phyloP scores from a whole-genome alignment of 768 basidiomycete genomes.

The Lactifluus volemus region DNA sequence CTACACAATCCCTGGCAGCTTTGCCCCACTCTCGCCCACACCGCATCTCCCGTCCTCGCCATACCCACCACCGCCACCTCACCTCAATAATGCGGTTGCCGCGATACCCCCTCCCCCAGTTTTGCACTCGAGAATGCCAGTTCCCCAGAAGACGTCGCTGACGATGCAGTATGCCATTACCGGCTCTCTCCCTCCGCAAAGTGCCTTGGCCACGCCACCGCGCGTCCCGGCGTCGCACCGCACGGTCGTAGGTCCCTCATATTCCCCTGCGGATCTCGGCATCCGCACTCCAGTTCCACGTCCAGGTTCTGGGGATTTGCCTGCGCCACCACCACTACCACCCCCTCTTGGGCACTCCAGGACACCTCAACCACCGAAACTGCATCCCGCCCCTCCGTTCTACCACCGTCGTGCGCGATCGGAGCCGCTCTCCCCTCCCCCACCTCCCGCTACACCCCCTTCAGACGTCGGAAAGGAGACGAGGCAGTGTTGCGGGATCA shows the following conservation, averaged over 20 bases:
- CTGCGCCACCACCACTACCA: background rate
- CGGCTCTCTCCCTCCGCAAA: background rate
- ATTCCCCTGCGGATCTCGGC: background rate
- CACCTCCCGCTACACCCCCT: slow-evolving; percentile 20
- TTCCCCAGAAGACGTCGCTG: slow-evolving; percentile 28
- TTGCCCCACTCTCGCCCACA: background rate
- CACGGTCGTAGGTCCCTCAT: background rate
- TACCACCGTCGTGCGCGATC: slow-evolving; percentile 11
- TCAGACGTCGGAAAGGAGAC: slow-evolving; percentile 7
- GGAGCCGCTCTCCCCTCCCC: slow-evolving; percentile 13
- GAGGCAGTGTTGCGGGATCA: slow-evolving; percentile 49
- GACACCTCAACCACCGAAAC: slow-evolving; percentile 12
- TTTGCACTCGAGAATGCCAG: slow-evolving; percentile 28
- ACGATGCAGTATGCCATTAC: slow-evolving; percentile 32
- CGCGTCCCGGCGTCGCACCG: slow-evolving; percentile 10
- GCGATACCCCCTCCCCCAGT: slow-evolving; percentile 24
- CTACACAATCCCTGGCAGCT: background rate
- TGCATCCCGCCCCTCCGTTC: background rate
- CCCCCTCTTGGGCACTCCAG: background rate
- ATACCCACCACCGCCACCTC: background rate
- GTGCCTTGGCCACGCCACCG: background rate
- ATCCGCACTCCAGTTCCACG: background rate
- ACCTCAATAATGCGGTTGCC: slow-evolving; percentile 19
- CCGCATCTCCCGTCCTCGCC: background rate
- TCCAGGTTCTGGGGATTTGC: background rate